Evolutionary conservation across 371 early-diverging fungal species (phyloP).

Genomic region (Catenaria anguillulae): DNA sequence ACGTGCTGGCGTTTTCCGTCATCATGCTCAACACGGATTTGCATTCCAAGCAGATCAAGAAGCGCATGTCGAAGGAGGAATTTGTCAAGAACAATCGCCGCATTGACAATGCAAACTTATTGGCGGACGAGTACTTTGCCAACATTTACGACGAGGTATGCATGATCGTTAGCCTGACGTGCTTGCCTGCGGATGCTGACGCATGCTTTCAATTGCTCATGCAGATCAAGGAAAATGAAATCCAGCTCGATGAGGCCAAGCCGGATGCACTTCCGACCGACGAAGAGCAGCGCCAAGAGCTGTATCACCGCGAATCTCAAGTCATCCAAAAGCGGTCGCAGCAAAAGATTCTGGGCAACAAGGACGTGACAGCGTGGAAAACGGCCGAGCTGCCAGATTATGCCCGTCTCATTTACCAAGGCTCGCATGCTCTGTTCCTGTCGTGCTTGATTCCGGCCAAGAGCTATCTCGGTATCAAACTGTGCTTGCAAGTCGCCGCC

Average conservation of each 20-base stretch:
- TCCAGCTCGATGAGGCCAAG: background rate
- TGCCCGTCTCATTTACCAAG: background rate
- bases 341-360: slow-evolving; percentile 6
- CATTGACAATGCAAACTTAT: slow-evolving; percentile 30
- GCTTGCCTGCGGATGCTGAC: no score
- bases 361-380: slow-evolving; percentile 2
- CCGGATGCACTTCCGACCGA: slow-evolving; percentile 15
- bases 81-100: slow-evolving; percentile 40
- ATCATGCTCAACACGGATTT: slow-evolving; percentile 53
- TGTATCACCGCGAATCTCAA: slow-evolving; percentile 28
- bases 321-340: slow-evolving; percentile 33
- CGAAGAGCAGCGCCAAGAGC: slow-evolving; percentile 27
- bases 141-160: slow-evolving; percentile 24
- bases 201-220: background rate
- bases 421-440: background rate
- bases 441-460: background rate
- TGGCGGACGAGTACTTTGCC: slow-evolving; percentile 28
- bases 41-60: slow-evolving; percentile 39
- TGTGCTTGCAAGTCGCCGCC: background rate
- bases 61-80: slow-evolving; percentile 36
- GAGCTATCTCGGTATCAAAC: background rate
- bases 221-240: background rate
- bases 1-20: slow-evolving; percentile 41
- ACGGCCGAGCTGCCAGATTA: slow-evolving; percentile 5
- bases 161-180: background rate